phyloP scores from a whole-genome alignment of 169 alveolate genomes.

The Babesia sp. region DNA sequence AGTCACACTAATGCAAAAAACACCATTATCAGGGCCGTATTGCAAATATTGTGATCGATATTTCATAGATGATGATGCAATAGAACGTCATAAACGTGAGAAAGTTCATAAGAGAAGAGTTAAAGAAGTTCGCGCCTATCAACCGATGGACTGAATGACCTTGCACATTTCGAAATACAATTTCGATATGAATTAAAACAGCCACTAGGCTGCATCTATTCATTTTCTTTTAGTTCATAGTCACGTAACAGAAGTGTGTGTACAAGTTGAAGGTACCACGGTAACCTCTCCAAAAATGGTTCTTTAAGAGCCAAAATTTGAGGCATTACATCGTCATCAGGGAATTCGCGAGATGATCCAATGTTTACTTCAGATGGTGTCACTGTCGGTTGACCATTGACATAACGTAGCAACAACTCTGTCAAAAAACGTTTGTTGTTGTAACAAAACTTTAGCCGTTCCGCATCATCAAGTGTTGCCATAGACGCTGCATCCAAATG shows the following conservation, averaged over 20 bases:
- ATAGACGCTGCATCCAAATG: slow-evolving; percentile 61
- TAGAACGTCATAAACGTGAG: slow-evolving; percentile 65
- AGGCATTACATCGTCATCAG: neutral
- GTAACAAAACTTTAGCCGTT: slow-evolving; percentile 72
- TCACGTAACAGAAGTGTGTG: slow-evolving; percentile 25
- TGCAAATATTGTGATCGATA: slow-evolving; percentile 78
- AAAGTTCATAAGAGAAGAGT: slow-evolving; percentile 75
- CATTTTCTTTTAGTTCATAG: neutral
- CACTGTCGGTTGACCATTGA: neutral
- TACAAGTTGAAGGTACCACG: slow-evolving; percentile 53
- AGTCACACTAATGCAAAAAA: neutral
- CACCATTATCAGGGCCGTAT: slow-evolving; percentile 48
- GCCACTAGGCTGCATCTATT: neutral
- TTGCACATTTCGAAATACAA: neutral
- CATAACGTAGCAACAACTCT: slow-evolving; percentile 49
- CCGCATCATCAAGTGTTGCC: slow-evolving; percentile 68
- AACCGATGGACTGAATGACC: slow-evolving; percentile 39
- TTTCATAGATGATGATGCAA: slow-evolving; percentile 68
- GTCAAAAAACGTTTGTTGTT: slow-evolving; percentile 74
- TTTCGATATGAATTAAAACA: neutral
- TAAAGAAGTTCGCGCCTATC: slow-evolving; percentile 47
- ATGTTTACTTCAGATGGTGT: neutral
- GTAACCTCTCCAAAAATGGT: neutral
- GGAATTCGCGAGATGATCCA: neutral
- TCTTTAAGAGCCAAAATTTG: neutral